Conservation (phyloP, 2,329 filamentous ascomycete species). For the Talaromyces albobiverticillius region DNA sequence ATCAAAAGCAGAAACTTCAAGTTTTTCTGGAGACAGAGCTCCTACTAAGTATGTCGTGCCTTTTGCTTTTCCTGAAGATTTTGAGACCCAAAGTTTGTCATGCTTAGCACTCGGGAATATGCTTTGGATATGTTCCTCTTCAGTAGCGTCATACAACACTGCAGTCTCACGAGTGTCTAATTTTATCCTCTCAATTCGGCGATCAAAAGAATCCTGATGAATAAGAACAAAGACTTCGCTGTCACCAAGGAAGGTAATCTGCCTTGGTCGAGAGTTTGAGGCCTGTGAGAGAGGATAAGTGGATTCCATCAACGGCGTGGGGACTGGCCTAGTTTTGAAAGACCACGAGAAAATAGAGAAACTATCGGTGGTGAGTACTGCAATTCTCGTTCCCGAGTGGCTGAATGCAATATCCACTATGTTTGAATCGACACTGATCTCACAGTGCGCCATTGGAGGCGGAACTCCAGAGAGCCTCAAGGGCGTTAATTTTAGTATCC, state of each 20-base stretch:
- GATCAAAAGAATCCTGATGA: slow-evolving; percentile 28
- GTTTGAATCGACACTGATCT: slow-evolving; percentile 61
- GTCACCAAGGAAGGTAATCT: slow-evolving; percentile 47
- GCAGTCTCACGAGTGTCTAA: slow-evolving; percentile 32
- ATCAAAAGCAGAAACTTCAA: slow-evolving; percentile 23
- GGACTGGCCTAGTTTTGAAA: slow-evolving; percentile 44
- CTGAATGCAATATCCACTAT: slow-evolving; percentile 74
- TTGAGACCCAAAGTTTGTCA: slow-evolving; percentile 37
- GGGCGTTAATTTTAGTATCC: slow-evolving; percentile 81
- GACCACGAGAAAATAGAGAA: slow-evolving; percentile 71
- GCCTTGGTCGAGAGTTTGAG: slow-evolving; percentile 33
- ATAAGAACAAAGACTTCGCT: slow-evolving; percentile 44
- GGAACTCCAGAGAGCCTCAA: slow-evolving; percentile 81
- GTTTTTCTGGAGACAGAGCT: slow-evolving; percentile 16
- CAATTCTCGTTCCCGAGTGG: slow-evolving; percentile 62
- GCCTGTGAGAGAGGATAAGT: slow-evolving; percentile 34
- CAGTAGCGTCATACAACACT: slow-evolving; percentile 28
- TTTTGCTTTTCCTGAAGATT: slow-evolving; percentile 23
- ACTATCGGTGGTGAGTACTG: slow-evolving; percentile 65
- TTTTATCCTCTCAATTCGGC: slow-evolving; percentile 30
- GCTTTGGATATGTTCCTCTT: slow-evolving; percentile 33
- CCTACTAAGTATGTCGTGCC: slow-evolving; percentile 22
- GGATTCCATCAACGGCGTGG: slow-evolving; percentile 36
- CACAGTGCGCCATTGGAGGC: slow-evolving; percentile 85
- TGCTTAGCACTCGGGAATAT: slow-evolving; percentile 36